Conservation (phyloP, 345 rosid species). For the Boechera retrofracta region DNA sequence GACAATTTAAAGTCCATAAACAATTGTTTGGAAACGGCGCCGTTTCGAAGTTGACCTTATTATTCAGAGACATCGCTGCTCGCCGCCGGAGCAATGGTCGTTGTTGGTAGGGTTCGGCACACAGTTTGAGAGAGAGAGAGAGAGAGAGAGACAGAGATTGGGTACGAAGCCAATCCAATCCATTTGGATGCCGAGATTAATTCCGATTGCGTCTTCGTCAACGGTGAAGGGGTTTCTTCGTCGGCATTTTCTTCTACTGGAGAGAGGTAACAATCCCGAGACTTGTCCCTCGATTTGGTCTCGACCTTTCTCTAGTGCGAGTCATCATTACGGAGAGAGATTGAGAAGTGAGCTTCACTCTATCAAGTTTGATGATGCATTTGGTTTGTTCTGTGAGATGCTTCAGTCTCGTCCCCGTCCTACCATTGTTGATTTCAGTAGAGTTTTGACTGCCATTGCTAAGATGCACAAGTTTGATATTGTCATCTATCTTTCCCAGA, state of each 20-base stretch:
- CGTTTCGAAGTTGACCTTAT: background rate
- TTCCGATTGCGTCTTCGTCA: slow-evolving; percentile 9
- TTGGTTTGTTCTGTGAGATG: slow-evolving; percentile 37
- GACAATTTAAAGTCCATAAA: too few relatives aligned
- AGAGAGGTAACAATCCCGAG: slow-evolving; percentile 24
- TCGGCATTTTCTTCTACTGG: background rate
- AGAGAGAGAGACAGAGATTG: background rate
- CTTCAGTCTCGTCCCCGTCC: slow-evolving; percentile 36
- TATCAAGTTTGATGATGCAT: slow-evolving; percentile 33
- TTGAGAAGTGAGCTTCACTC: slow-evolving; percentile 17
- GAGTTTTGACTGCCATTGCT: slow-evolving; percentile 11
- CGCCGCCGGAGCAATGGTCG: slow-evolving; percentile 25
- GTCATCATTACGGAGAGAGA: slow-evolving; percentile 28
- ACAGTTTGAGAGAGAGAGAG: background rate
- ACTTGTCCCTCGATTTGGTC: background rate
- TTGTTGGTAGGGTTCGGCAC: slow-evolving; percentile 20
- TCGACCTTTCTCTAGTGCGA: slow-evolving; percentile 12
- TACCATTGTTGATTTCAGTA: slow-evolving; percentile 7
- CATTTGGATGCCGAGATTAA: slow-evolving; percentile 23
- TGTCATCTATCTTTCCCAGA: slow-evolving; percentile 18
- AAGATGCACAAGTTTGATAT: slow-evolving; percentile 34
- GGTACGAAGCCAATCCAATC: background rate
- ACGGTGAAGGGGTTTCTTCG: slow-evolving; percentile 29
- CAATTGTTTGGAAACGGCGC: background rate
- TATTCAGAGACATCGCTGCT: background rate